Percentiles rank a stretch among this genome's conserved stretches.
Evolutionary conservation across 2,329 filamentous ascomycete genomes (phyloP).

Genomic region (Claviceps paspali): DNA sequence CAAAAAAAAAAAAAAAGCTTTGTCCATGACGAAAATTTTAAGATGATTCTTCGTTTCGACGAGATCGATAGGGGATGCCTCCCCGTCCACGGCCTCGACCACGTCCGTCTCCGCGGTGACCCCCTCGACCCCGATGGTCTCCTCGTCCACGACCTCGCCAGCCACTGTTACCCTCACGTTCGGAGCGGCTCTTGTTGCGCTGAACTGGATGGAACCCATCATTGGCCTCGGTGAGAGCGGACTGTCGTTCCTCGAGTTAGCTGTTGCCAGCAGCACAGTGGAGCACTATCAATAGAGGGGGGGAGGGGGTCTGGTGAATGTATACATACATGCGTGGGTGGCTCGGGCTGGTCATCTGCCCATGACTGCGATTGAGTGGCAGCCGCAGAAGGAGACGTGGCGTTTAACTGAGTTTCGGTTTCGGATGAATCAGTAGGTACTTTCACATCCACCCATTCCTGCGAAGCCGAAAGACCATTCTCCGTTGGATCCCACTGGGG

Average conservation of each 20-base stretch:
- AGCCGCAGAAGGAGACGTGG: slow-evolving; percentile 40
- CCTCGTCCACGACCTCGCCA: slow-evolving; percentile 30
- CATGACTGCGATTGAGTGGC: slow-evolving; percentile 48
- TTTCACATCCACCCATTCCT: slow-evolving; percentile 59
- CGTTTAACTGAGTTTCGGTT: slow-evolving; percentile 50
- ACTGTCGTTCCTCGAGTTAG: slow-evolving; percentile 13
- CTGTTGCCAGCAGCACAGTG: not conserved
- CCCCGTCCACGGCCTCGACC: slow-evolving; percentile 26
- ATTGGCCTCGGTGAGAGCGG: slow-evolving; percentile 26
- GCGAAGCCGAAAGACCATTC: slow-evolving; percentile 31
- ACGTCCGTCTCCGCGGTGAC: slow-evolving; percentile 31
- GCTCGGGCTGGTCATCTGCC: slow-evolving; percentile 64
- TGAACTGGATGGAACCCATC: slow-evolving; percentile 64
- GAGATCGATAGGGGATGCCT: slow-evolving; percentile 18
- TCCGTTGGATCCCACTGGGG: slow-evolving; percentile 49
- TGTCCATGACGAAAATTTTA: not conserved
- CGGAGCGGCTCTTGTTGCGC: slow-evolving; percentile 40
- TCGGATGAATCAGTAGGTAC: slow-evolving; percentile 59
- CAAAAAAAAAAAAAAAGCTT: slow-evolving; percentile 4
- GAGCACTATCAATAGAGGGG: not conserved
- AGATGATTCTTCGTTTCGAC: slow-evolving; percentile 23
- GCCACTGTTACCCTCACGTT: slow-evolving; percentile 30
- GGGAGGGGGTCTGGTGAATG: not conserved
- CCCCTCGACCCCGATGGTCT: slow-evolving; percentile 36
- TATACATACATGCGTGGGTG: slow-evolving; percentile 25